A percentile compares a stretch with the other conserved stretches of the same genome.
Conservation (phyloP, 2,329 filamentous ascomycete species). For the Fusarium tricinctum region DNA sequence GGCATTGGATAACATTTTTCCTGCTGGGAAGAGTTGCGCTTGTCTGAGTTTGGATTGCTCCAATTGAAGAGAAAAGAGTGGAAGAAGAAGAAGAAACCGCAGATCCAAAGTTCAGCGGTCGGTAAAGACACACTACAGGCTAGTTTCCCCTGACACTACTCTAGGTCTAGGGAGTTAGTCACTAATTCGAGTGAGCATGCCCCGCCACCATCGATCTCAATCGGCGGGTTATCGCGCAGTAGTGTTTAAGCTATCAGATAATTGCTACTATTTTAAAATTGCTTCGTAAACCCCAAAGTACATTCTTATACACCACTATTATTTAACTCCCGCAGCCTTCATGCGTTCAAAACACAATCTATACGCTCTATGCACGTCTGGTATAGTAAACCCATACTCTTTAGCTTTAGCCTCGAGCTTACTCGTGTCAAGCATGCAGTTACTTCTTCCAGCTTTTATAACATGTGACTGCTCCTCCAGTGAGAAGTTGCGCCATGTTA, state of each 20-base stretch:
- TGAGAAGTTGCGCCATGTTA: slow-evolving; percentile 75
- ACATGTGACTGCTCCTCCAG: slow-evolving; percentile 76
- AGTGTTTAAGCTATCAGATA: no score
- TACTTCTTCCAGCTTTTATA: slow-evolving; percentile 74
- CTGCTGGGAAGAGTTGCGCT: not conserved
- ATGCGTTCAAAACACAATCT: slow-evolving; percentile 34
- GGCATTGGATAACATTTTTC: not conserved
- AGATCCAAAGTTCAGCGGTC: no score
- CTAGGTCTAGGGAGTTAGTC: no score
- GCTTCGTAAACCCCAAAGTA: no score
- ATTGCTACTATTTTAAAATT: no score
- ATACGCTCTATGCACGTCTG: slow-evolving; percentile 74
- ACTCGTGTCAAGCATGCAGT: slow-evolving; percentile 73
- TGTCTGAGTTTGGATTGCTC: not conserved
- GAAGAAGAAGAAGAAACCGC: not conserved
- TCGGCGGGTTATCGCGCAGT: no score
- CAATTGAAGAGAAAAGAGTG: not conserved
- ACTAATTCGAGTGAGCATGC: no score
- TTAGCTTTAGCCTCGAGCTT: slow-evolving; percentile 72
- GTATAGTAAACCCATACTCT: slow-evolving; percentile 70
- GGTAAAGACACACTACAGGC: not conserved
- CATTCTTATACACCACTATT: no score
- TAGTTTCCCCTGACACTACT: not conserved
- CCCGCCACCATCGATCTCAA: no score
- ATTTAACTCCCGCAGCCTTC: not conserved